Conservation (phyloP, 352 stramenopile genomes). For the Globisporangium carolinianum region DNA sequence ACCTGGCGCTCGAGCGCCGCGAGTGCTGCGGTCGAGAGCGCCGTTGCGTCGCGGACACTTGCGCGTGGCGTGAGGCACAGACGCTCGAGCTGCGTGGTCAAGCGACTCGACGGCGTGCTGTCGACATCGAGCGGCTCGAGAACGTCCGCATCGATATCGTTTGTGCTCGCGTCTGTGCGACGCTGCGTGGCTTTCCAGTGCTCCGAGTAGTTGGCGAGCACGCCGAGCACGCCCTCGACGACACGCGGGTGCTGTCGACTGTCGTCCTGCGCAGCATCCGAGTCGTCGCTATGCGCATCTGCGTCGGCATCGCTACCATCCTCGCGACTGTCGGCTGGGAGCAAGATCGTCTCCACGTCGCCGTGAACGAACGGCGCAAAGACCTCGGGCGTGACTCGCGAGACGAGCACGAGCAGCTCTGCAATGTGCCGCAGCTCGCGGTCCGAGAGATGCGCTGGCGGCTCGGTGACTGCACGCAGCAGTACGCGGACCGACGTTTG, state of each 20-base stretch:
- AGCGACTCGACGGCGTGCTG: constrained; percentile 19
- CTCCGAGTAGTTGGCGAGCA: constrained; percentile 49
- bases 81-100: constrained; percentile 36
- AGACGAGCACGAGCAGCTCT: constrained; percentile 49
- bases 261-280: constrained; percentile 23
- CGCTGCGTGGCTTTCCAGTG: constrained; percentile 26
- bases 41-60: constrained; percentile 16
- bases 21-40: constrained; percentile 17
- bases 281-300: constrained; percentile 30
- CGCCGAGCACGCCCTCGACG: constrained; percentile 36
- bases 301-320: constrained; percentile 11
- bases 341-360: constrained; percentile 42
- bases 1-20: constrained; percentile 27
- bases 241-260: constrained; percentile 18
- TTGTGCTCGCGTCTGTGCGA: neutral
- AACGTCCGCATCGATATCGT: constrained; percentile 12
- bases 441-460: constrained; percentile 12
- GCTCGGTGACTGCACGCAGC: constrained; percentile 35
- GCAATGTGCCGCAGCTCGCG: constrained; percentile 48
- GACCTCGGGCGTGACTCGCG: constrained; percentile 37
- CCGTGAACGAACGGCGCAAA: constrained; percentile 45
- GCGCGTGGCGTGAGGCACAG: constrained; percentile 29
- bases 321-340: constrained; percentile 12
- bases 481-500: constrained; percentile 25
- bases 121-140: constrained; percentile 6